Base-by-base conservation (phyloP, 108 stramenopile genomes). In the Pinguiococcus pyrenoidosus region DNA sequence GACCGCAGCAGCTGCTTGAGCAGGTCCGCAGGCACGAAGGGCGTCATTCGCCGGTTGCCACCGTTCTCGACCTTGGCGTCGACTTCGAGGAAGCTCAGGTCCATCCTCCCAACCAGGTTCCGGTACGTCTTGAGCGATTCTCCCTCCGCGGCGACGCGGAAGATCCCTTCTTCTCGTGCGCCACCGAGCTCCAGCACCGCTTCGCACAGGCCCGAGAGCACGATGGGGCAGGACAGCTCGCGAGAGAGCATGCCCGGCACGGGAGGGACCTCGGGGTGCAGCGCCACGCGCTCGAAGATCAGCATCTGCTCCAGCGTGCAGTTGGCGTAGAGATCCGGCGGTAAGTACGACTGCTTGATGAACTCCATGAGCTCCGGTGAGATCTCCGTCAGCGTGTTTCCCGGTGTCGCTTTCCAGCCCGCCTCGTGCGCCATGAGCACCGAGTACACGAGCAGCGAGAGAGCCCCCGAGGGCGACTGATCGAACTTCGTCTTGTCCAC, bases 401-500 rank as follows among this genome's bases (percentile, higher is more conserved):
- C 10, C 29, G 29, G 9, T n/a, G n/a, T n/a, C n/a, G n/a, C n/a
- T n/a, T n/a, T n/a, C 29, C 32, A 17, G 29, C 46, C 46, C 10
- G 16, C 46, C 9, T 7, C 46, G 5, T 25, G 12, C 18, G 32
- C n/a, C 46, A 46, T 46, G 12, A 46, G 12, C 21, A 28, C 9
- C 29, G 29, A 30, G 46, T 32, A 46, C 9, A 46, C 46, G 46
- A 46, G 32, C 29, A n/a, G n/a, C n/a, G n/a, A n/a, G n/a, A n/a
- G n/a, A n/a, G n/a, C n/a, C n/a, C n/a, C n/a, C n/a, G n/a, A n/a
- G n/a, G n/a, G n/a, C n/a, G n/a, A n/a, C n/a, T n/a, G n/a, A n/a
- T n/a, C n/a, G n/a, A n/a, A n/a, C n/a, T n/a, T n/a, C n/a, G n/a
- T n/a, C n/a, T n/a, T n/a, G n/a, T n/a, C n/a, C n/a, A n/a, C n/a